Conservation (phyloP, 2,329 filamentous ascomycete genomes). For the Aspergillus hiratsukae region DNA sequence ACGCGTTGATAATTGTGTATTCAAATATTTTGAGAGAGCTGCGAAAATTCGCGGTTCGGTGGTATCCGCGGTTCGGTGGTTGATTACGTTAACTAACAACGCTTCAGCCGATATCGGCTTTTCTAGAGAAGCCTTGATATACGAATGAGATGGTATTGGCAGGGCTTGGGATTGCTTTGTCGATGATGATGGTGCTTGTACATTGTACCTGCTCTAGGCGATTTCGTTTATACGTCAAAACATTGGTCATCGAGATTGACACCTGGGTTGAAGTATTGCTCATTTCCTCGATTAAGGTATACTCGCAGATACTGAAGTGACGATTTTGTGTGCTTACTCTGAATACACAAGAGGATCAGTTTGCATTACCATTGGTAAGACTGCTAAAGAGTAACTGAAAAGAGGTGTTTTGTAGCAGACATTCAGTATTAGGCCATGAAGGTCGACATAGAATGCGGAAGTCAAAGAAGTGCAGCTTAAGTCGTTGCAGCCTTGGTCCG, state of each 20-base stretch:
- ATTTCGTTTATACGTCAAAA: not conserved
- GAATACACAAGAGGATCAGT: not conserved
- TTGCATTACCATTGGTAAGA: not conserved
- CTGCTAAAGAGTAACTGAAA: not conserved
- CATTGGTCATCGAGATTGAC: not conserved
- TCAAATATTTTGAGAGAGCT: too few species aligned
- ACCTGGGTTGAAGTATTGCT: not conserved
- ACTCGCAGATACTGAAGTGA: not conserved
- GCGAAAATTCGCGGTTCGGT: too few species aligned
- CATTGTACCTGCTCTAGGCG: not conserved
- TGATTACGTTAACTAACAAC: too few species aligned
- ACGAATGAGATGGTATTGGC: too few species aligned
- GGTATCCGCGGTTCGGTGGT: too few species aligned
- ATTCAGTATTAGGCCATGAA: not conserved
- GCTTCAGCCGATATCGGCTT: slow-evolving; percentile 15
- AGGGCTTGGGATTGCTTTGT: not conserved
- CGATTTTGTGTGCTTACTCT: not conserved
- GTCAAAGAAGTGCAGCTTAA: not conserved
- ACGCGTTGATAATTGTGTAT: too few species aligned
- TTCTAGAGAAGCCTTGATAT: not conserved
- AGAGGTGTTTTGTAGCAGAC: not conserved
- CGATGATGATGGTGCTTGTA: not conserved
- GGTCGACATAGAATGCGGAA: not conserved
- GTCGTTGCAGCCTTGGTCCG: slow-evolving; percentile 28
- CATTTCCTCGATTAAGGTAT: not conserved